Percentiles rank a stretch among this genome's conserved stretches.
phyloP scores from a whole-genome alignment of 371 early-diverging fungal species.

The Fennellomyces sp. region DNA sequence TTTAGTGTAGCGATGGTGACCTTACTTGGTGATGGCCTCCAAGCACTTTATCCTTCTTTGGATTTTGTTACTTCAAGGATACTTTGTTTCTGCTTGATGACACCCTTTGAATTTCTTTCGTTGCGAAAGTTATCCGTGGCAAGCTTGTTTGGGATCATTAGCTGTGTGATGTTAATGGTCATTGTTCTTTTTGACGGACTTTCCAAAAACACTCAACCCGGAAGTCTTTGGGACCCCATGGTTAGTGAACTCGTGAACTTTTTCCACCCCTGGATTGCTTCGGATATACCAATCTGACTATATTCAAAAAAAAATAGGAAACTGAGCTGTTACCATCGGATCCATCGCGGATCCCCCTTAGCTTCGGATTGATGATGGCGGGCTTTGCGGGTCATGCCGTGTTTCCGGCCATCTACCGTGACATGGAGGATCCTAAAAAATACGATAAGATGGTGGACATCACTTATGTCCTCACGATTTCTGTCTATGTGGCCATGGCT shows the following conservation, averaged over 20 bases:
- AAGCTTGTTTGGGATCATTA: constrained; percentile 52
- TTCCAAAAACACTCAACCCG: constrained; percentile 47
- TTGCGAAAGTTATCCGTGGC: constrained; percentile 46
- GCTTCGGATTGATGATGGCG: constrained; percentile 47
- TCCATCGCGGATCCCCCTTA: constrained; percentile 30
- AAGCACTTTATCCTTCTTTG: constrained; percentile 26
- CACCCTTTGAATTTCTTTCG: constrained; percentile 37
- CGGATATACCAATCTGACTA: constrained; percentile 7
- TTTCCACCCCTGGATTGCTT: not conserved
- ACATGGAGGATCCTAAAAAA: constrained; percentile 57
- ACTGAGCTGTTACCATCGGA: constrained; percentile 37
- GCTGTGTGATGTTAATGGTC: constrained; percentile 34
- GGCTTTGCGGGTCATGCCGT: constrained; percentile 64
- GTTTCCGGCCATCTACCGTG: constrained; percentile 69
- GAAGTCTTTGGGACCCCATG: constrained; percentile 59
- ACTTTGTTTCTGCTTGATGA: constrained; percentile 13
- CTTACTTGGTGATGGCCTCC: constrained; percentile 39
- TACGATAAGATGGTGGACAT: constrained; percentile 51
- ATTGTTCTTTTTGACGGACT: constrained; percentile 53
- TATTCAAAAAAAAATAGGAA: constrained; percentile 22
- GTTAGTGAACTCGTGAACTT: constrained; percentile 10
- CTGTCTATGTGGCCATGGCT: constrained; percentile 35
- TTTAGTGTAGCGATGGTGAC: constrained; percentile 38
- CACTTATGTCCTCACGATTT: constrained; percentile 34
- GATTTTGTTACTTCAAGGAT: constrained; percentile 13